A percentile compares a stretch with the other conserved stretches of the same genome.
Evolutionary conservation across 192 early-diverging fungal genomes (phyloP).

Genomic region (Backusella tarrabulga): DNA sequence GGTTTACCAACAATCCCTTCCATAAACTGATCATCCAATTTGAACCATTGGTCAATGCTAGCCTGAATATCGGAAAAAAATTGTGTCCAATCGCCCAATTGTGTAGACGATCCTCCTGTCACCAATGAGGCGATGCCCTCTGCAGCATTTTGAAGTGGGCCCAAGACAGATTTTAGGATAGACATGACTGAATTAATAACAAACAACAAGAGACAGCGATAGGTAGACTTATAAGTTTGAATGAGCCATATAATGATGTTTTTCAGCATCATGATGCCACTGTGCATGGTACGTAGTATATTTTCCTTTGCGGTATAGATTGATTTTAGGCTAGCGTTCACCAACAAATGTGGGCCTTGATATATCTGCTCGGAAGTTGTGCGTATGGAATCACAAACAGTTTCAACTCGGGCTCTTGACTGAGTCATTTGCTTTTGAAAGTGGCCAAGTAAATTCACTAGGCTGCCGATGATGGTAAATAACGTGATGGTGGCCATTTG

Average conservation of each 20-base stretch:
- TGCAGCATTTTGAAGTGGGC: slow-evolving; percentile 24
- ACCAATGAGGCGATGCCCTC: neutral
- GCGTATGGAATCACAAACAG: neutral
- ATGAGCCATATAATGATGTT: slow-evolving; percentile 19
- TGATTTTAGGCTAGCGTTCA: neutral
- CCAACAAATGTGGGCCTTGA: neutral
- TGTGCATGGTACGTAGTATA: slow-evolving; percentile 14
- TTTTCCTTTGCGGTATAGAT: slow-evolving; percentile 11
- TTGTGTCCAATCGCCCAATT: slow-evolving; percentile 14
- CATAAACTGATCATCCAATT: neutral
- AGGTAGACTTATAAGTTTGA: slow-evolving; percentile 31
- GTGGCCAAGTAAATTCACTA: neutral
- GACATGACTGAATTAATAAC: slow-evolving; percentile 23
- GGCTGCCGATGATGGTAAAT: neutral
- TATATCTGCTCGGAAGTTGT: slow-evolving; percentile 7
- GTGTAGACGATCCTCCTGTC: neutral
- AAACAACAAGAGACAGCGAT: slow-evolving; percentile 26
- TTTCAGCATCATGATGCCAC: slow-evolving; percentile 17
- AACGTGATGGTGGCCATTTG: neutral
- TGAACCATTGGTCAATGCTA: slow-evolving; percentile 15
- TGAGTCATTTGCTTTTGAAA: neutral
- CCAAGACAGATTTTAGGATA: neutral
- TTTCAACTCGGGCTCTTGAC: slow-evolving; percentile 7
- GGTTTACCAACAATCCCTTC: neutral
- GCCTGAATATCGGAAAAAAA: neutral